phyloP scores from a whole-genome alignment of 23 red algal genomes.

The Gracilaria domingensis region DNA sequence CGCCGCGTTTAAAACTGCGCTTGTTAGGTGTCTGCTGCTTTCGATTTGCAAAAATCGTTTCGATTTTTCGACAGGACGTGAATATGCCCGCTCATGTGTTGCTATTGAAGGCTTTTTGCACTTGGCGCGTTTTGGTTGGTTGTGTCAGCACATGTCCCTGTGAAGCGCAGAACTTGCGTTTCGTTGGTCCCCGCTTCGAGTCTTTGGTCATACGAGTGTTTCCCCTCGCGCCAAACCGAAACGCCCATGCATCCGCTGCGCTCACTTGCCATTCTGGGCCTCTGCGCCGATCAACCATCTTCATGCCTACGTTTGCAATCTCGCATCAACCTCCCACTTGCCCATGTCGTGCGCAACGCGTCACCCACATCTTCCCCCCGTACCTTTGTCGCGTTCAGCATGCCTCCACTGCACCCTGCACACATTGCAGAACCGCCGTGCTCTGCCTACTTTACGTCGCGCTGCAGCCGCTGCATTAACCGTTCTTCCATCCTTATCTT shows the following conservation, averaged over 20 bases:
- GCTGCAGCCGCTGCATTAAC: slow-evolving; percentile 5
- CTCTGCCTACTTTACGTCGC: slow-evolving; percentile 10
- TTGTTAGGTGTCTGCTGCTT: too few species aligned
- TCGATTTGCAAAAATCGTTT: too few species aligned
- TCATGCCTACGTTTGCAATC: background rate
- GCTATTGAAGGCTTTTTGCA: too few species aligned
- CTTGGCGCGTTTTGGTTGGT: too few species aligned
- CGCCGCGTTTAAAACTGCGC: too few species aligned
- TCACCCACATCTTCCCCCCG: slow-evolving; percentile 29
- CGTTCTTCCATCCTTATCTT: background rate
- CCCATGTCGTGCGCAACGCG: slow-evolving; percentile 32
- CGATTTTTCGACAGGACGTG: too few species aligned
- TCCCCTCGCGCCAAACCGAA: slow-evolving; percentile 19
- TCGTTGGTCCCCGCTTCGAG: background rate
- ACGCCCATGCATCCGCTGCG: background rate
- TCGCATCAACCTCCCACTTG: background rate
- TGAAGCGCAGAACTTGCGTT: too few species aligned
- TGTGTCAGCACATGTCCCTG: too few species aligned
- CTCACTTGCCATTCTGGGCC: background rate
- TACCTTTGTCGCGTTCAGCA: background rate
- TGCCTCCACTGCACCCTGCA: slow-evolving; percentile 35
- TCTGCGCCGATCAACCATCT: background rate
- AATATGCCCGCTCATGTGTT: too few species aligned
- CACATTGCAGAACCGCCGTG: slow-evolving; percentile 16
- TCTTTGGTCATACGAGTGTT: too few species aligned